phyloP scores from a whole-genome alignment of 2,329 filamentous ascomycete species.

The Clonostachys byssicola region DNA sequence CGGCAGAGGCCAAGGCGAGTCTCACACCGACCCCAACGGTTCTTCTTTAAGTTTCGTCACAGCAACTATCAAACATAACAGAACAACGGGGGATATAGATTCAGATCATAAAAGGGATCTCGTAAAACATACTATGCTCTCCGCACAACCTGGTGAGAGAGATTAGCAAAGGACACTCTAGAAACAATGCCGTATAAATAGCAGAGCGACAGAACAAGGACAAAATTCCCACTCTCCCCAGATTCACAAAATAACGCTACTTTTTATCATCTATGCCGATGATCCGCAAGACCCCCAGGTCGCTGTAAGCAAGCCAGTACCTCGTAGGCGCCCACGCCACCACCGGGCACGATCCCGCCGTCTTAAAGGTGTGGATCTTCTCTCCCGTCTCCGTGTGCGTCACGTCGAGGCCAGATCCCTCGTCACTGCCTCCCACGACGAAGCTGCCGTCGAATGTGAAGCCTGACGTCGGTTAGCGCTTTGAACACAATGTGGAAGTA shows the following conservation, averaged over 20 bases:
- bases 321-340: constrained; percentile 74
- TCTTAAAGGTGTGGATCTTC: constrained; percentile 67
- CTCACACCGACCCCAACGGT: no score
- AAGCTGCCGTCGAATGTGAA: constrained; percentile 79
- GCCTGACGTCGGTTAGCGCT: constrained; percentile 44
- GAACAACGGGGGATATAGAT: no score
- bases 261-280: constrained; percentile 50
- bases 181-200: no score
- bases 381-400: constrained; percentile 73
- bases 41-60: no score
- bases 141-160: no score
- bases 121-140: no score
- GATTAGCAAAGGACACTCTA: no score
- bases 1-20: no score
- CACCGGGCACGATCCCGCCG: constrained; percentile 57
- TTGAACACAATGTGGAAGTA: not conserved
- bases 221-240: no score
- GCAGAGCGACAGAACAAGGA: no score
- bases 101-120: no score
- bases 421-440: constrained; percentile 69
- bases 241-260: not conserved
- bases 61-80: no score
- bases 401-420: constrained; percentile 63
- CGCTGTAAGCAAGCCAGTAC: constrained; percentile 72
- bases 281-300: constrained; percentile 65